phyloP scores from a whole-genome alignment of 2,329 filamentous ascomycete genomes.

The Ceratocystis destructans region DNA sequence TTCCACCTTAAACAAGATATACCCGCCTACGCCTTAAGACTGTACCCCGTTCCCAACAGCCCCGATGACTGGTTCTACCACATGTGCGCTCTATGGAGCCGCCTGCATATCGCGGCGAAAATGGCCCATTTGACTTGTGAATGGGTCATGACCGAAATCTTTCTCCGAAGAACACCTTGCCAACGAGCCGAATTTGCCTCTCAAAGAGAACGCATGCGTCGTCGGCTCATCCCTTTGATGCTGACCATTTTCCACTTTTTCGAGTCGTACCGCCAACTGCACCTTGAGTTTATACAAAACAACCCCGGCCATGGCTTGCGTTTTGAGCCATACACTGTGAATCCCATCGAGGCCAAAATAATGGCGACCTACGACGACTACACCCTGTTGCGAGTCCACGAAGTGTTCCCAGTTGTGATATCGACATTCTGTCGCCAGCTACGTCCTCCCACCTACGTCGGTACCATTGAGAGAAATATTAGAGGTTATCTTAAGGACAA shows the following conservation, averaged over 20 bases:
- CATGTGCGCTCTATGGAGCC: constrained; percentile 51
- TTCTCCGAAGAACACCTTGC: constrained; percentile 42
- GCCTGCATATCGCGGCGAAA: constrained; percentile 50
- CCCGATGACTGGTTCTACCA: constrained; percentile 43
- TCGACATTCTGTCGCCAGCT: constrained; percentile 50
- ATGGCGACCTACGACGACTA: constrained; percentile 53
- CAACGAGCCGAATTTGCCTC: constrained; percentile 45
- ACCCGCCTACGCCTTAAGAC: constrained; percentile 44
- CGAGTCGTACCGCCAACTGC: constrained; percentile 47
- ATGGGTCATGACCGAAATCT: constrained; percentile 53
- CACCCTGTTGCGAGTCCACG: constrained; percentile 48
- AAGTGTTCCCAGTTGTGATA: constrained; percentile 50
- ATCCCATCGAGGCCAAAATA: constrained; percentile 48
- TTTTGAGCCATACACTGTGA: constrained; percentile 42
- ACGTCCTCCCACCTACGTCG: constrained; percentile 50
- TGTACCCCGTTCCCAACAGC: constrained; percentile 42
- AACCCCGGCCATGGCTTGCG: constrained; percentile 39
- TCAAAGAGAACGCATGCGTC: constrained; percentile 50
- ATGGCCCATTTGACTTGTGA: constrained; percentile 48
- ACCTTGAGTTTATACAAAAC: constrained; percentile 42
- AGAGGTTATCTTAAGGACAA: constrained; percentile 51
- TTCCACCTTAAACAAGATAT: constrained; percentile 47
- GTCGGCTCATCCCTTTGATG: constrained; percentile 47
- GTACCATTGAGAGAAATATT: constrained; percentile 46
- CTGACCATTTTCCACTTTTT: constrained; percentile 57